These are phyloP conservation scores for Strobilomyces dryophilus DNA, from an alignment of 768 basidiomycete species.

Conservation along the genomic window DNA sequence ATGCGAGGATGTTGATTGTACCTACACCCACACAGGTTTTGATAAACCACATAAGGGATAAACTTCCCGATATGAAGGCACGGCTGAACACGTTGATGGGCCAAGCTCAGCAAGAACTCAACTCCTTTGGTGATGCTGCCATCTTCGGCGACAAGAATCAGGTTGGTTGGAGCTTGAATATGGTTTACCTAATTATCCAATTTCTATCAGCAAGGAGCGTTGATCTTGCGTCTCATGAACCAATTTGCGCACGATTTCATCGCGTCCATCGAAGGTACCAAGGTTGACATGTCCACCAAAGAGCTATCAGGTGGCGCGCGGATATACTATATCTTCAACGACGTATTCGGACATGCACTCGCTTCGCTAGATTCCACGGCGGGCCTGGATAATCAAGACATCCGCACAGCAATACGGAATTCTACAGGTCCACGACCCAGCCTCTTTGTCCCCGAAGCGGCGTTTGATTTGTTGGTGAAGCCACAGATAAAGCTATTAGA, in stretches of 20 bases:
- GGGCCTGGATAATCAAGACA: constrained; percentile 91
- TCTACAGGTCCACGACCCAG: constrained; percentile 96
- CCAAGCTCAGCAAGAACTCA: constrained; percentile 97
- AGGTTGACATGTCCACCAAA: constrained; percentile 94
- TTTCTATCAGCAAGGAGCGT: constrained; percentile 63
- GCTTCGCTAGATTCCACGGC: constrained; percentile 85
- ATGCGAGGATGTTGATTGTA: background rate
- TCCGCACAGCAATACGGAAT: constrained; percentile 96
- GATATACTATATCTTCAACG: constrained; percentile 99
- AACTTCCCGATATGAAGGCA: constrained; percentile 99
- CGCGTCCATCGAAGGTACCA: constrained; percentile 95
- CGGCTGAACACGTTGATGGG: constrained; percentile 97
- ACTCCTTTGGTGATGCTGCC: constrained; percentile 92
- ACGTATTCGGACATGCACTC: constrained; percentile 92
- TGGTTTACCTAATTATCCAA: constrained; percentile 10
- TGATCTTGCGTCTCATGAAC: constrained; percentile 96
- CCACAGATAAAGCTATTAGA: constrained; percentile 97
- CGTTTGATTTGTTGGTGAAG: constrained; percentile 95
- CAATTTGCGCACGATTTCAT: constrained; percentile 97
- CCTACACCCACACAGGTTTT: constrained; percentile 60
- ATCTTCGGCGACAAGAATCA: constrained; percentile 90
- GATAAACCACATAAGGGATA: constrained; percentile 97
- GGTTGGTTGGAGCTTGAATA: constrained; percentile 31
- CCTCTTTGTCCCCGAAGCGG: constrained; percentile 94
- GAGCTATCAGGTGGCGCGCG: constrained; percentile 97